These are phyloP conservation scores for Wallacemonas sp. DNA, from an alignment of 208 protist genomes.

Conservation along the genomic window DNA sequence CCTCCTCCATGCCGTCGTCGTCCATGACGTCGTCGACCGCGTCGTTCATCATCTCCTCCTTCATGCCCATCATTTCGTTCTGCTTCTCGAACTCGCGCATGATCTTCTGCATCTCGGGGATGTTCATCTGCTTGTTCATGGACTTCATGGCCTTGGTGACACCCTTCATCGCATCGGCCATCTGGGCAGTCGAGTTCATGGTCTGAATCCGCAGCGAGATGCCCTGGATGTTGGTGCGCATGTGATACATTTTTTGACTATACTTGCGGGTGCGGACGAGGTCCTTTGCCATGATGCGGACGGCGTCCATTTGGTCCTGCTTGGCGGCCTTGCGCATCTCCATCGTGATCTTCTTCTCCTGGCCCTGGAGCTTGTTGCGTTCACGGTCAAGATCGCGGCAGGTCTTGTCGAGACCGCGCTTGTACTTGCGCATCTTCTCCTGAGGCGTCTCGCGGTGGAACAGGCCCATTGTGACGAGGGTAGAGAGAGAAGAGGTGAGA, in stretches of 20 bases:
- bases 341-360: slow-evolving; percentile 96
- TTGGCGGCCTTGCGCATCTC: slow-evolving; percentile 98
- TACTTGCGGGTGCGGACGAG: slow-evolving; percentile 96
- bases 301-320: slow-evolving; percentile 95
- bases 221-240: slow-evolving; percentile 97
- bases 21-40: slow-evolving; percentile 92
- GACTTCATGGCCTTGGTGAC: slow-evolving; percentile 88
- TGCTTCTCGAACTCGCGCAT: slow-evolving; percentile 98
- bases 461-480: slow-evolving; percentile 45
- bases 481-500: background rate
- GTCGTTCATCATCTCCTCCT: slow-evolving; percentile 98
- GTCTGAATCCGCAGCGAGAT: slow-evolving; percentile 95
- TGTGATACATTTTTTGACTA: slow-evolving; percentile 96
- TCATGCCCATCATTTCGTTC: slow-evolving; percentile 98
- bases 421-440: slow-evolving; percentile 96
- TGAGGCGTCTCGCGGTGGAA: slow-evolving; percentile 89
- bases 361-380: slow-evolving; percentile 89
- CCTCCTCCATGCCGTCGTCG: slow-evolving; percentile 91
- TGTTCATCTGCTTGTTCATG: slow-evolving; percentile 98
- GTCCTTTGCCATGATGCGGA: slow-evolving; percentile 98
- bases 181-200: slow-evolving; percentile 89
- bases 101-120: slow-evolving; percentile 96
- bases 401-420: slow-evolving; percentile 93
- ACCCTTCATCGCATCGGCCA: slow-evolving; percentile 92
- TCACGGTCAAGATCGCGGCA: slow-evolving; percentile 97